Conservation (phyloP, 140 eudicot species). For the Ambrosia hybrid region DNA sequence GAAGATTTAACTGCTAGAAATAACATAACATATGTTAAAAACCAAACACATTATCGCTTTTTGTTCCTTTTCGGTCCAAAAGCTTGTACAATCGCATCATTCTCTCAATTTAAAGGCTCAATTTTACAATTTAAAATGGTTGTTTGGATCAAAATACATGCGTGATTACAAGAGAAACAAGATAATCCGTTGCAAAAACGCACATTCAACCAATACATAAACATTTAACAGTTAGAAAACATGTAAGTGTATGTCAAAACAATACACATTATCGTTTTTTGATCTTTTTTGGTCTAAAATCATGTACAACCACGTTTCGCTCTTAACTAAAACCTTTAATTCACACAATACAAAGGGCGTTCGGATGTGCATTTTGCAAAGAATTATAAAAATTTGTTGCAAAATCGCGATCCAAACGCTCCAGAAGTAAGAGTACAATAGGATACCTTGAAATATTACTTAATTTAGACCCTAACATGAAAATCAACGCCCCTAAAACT, state of each 20-base stretch:
- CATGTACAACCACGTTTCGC: conserved; percentile 9
- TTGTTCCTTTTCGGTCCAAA: conserved; percentile 4
- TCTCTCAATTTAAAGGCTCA: neutral
- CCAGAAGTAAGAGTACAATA: conserved; percentile 10
- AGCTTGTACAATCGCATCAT: conserved; percentile 4
- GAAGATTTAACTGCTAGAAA: conserved; percentile 42
- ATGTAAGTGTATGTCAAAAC: conserved; percentile 9
- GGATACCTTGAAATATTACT: conserved; percentile 30
- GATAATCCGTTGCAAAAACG: neutral
- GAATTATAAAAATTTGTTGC: neutral
- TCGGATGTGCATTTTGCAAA: conserved; percentile 7
- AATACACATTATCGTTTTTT: conserved; percentile 25
- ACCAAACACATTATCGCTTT: conserved; percentile 19
- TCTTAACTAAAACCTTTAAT: neutral
- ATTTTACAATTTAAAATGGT: neutral
- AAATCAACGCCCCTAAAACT: conserved; percentile 22
- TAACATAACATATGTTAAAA: conserved; percentile 34
- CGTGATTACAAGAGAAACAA: neutral
- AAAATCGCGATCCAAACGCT: conserved; percentile 4
- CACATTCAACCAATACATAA: neutral
- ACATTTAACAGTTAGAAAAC: neutral
- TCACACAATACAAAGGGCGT: neutral
- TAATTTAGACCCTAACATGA: conserved; percentile 1
- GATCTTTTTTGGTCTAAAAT: neutral
- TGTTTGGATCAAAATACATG: neutral